Base-by-base conservation (phyloP, 495 filamentous ascomycete species). In the Tetracladium setigerum region DNA sequence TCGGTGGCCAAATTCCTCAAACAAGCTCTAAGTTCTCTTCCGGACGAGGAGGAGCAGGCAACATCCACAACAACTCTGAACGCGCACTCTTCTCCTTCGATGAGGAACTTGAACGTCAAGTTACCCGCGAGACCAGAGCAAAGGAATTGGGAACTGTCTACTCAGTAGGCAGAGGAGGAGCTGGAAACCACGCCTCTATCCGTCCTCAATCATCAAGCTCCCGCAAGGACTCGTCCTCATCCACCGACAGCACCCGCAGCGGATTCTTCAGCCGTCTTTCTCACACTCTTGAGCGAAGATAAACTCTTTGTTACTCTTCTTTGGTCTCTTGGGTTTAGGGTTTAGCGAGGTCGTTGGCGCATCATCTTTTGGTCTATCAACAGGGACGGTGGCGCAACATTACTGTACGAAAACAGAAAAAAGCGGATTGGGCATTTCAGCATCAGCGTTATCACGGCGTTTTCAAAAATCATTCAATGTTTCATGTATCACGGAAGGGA, bases 1-100 rank as follows among this genome's bases (percentile, higher is more conserved):
- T 58, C 24, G 34, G 41, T 4, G 65, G 54, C 65, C 65, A 19
- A 62, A 69, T 41, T 58, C 50, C 50, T n/a, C 67, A 60, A 58
- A 71, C 61, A 65, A 70, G 50, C 66, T 57, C 56, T 37, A 69
- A 71, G 58, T 94, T 84, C 78, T 77, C 75, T 57, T 80, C 82
- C 13, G 91, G 92, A 54, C 84, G 91, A 30, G 92, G 92, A 40
- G 92, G 92, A 30, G 88, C 84, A 38, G 92, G 92, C 53, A 98
- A 96, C 68, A 75, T 89, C 50, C 84, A 86, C 70, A 68, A 70
- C 51, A 67, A 73, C 52, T 56, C 56, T 30, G 73, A 78, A 59
- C 81, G 84, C 37, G 76, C 86, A 52, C 79, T 87, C 57, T 85
- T 95, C 71, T 83, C 78, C 50, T 92, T 96, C 69, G 88, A 95